A percentile compares a stretch with the other conserved stretches of the same genome.
Evolutionary conservation across 2,329 filamentous ascomycete species (phyloP).

Genomic region (Alternaria sp.): DNA sequence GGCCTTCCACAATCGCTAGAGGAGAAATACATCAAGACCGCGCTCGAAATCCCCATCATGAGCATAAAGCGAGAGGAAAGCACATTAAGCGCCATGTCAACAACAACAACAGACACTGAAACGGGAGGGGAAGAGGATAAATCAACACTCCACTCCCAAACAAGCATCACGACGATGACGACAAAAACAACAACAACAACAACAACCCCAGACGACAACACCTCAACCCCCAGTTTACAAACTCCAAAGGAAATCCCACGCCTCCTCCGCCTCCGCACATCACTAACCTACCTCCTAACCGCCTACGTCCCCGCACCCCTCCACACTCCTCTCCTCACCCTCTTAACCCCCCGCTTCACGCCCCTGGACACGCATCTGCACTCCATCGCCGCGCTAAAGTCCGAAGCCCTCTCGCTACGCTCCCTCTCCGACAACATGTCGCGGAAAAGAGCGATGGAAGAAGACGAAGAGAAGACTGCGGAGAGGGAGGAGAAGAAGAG

Average conservation of each 20-base stretch:
- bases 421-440: slow-evolving; percentile 72
- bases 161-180: not conserved
- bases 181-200: slow-evolving; percentile 8
- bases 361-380: slow-evolving; percentile 75
- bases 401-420: slow-evolving; percentile 74
- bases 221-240: slow-evolving; percentile 26
- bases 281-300: slow-evolving; percentile 70
- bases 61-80: slow-evolving; percentile 69
- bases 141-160: not conserved
- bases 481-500: slow-evolving; percentile 77
- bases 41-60: slow-evolving; percentile 78
- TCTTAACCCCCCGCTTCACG: slow-evolving; percentile 68
- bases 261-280: slow-evolving; percentile 71
- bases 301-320: slow-evolving; percentile 65
- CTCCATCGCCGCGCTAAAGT: slow-evolving; percentile 70
- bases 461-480: slow-evolving; percentile 66
- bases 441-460: slow-evolving; percentile 65
- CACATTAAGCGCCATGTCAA: slow-evolving; percentile 40
- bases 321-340: slow-evolving; percentile 50
- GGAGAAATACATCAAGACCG: slow-evolving; percentile 79
- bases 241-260: slow-evolving; percentile 58
- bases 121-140: not conserved
- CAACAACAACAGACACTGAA: slow-evolving; percentile 30
- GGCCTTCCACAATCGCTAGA: slow-evolving; percentile 83
- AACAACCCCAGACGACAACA: slow-evolving; percentile 16